phyloP scores from a whole-genome alignment of 192 early-diverging fungal genomes.

The Coemansia asiatica region DNA sequence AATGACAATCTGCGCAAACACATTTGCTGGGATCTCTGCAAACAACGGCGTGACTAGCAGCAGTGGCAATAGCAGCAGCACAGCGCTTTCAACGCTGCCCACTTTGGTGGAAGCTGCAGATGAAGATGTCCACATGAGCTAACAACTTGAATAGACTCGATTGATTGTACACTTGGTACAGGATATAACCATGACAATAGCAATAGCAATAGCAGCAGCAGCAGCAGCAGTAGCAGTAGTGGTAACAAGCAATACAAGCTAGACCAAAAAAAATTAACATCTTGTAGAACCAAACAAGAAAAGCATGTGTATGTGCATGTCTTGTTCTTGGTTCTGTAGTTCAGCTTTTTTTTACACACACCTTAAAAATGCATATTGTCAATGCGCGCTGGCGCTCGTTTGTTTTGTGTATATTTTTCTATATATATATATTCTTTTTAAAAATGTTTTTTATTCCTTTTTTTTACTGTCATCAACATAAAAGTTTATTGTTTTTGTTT shows the following conservation, averaged over 20 bases:
- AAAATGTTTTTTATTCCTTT: not conserved
- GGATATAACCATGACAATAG: no score
- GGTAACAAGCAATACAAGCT: no score
- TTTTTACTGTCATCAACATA: not conserved
- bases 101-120: constrained; percentile 20
- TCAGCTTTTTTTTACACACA: no score
- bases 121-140: constrained; percentile 21
- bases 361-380: constrained; percentile 10
- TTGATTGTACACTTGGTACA: no score
- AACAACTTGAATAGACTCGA: not conserved
- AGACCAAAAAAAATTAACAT: no score
- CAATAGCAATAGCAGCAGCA: no score
- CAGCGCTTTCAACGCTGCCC: constrained; percentile 15
- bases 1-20: constrained; percentile 18
- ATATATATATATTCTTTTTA: not conserved
- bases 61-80: constrained; percentile 1
- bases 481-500: no score
- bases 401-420: constrained; percentile 10
- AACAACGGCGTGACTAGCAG: constrained; percentile 2
- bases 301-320: not conserved
- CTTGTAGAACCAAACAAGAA: not conserved
- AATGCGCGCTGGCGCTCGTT: constrained; percentile 18
- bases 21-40: not conserved
- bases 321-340: not conserved
- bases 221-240: no score